phyloP scores from a whole-genome alignment of 2,329 filamentous ascomycete genomes.

The Hortaea sp. region DNA sequence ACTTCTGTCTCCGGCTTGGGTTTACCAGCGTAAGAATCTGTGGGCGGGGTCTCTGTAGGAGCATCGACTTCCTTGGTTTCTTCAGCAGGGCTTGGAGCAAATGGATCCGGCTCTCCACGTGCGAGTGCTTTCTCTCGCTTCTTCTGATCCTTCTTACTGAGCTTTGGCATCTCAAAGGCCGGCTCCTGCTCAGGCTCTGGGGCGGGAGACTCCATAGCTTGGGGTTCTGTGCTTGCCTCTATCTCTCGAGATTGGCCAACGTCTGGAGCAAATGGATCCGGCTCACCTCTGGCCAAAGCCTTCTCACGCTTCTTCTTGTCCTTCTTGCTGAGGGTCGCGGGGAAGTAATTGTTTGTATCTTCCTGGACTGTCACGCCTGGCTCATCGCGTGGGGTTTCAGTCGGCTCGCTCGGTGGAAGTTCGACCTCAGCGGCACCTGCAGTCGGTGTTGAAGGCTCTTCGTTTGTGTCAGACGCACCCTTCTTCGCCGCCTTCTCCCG shows the following conservation, averaged over 20 bases:
- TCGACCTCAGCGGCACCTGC: not conserved
- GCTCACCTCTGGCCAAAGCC: slow-evolving; percentile 9
- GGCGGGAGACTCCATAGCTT: slow-evolving; percentile 15
- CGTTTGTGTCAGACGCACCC: not conserved
- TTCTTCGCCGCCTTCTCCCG: slow-evolving; percentile 33
- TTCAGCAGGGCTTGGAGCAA: not conserved
- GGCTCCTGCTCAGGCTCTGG: not conserved
- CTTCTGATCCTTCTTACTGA: slow-evolving; percentile 29
- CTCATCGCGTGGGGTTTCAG: not conserved
- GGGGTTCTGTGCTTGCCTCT: not conserved
- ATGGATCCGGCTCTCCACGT: not conserved
- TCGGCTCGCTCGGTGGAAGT: not conserved
- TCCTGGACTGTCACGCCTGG: not conserved
- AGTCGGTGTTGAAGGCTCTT: not conserved
- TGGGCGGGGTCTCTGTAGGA: slow-evolving; percentile 3
- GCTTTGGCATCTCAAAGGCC: slow-evolving; percentile 20
- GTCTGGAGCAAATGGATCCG: not conserved
- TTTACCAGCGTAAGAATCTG: not conserved
- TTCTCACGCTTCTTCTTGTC: slow-evolving; percentile 42
- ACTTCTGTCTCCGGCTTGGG: not conserved
- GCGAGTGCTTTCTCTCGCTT: slow-evolving; percentile 32
- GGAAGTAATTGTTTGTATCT: not conserved
- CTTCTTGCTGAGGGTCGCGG: slow-evolving; percentile 34
- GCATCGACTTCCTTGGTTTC: not conserved
- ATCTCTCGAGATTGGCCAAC: not conserved